Base-by-base conservation (phyloP, 2,329 filamentous ascomycete species). In the Ceratocystis alfenasii region DNA sequence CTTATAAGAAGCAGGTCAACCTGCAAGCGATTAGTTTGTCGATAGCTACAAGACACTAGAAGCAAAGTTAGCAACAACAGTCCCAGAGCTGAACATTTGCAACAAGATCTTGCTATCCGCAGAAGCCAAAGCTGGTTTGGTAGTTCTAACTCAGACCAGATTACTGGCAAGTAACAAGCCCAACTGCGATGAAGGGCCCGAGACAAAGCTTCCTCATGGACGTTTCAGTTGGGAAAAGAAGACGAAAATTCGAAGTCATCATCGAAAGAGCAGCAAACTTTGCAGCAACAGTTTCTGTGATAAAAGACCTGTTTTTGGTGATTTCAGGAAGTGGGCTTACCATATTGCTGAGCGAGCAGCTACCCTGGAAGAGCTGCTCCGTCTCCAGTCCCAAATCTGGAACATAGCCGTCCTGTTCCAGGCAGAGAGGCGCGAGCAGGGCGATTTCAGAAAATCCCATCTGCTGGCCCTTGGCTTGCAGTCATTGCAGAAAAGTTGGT, bases 111-210 rank as follows among this genome's bases (percentile, higher is more conserved):
- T 20, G 20, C 17, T 55, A 50, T 36, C 44, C 28, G 48, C 28
- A 60, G 61, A 33, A 20, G 53, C 20, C 59, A 55, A 62, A 46
- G 45, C 67, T 69, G 59, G 68, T 64, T 61, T 25, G 62, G 60
- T 69, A 65, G 61, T 62, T 70, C 65, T 69, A 72, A 72, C 64
- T 90, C 88, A 90, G 88, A 89, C 85, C 85, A 82, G 77, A 80
- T 87, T 91, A 91, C 88, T 92, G 88, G 88, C 88, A 89, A 91
- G 88, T 91, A 91, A 87, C 88, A 89, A 86, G 84, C 64, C 66
- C 66, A 45, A 62, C 81, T 75, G 74, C 76, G 80, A 74, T 79
- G 73, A 75, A 74, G 77, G 77, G 84, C 86, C 86, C 84, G 79
- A 82, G 82, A 82, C 80, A 79, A 74, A 78, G 74, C 79, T 86